Evolutionary conservation across 164 flowering plant genomes (phyloP).

Genomic region (Umbellularia californica): DNA sequence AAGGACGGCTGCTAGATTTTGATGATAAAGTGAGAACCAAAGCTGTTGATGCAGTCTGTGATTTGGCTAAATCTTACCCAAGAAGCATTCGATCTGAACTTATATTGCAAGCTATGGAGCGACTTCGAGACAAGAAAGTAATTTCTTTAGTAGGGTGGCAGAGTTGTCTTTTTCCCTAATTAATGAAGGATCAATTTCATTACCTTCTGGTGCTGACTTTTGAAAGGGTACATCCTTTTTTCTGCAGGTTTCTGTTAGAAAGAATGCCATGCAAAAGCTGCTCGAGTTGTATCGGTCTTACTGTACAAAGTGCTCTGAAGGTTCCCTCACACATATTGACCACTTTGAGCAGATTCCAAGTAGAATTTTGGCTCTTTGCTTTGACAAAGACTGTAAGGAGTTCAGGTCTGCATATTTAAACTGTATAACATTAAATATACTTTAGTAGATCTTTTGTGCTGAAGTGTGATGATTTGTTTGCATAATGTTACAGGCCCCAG

Average conservation of each 20-base stretch:
- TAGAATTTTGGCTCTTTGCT: constrained; percentile 74
- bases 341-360: constrained; percentile 80
- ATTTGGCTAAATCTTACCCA: constrained; percentile 50
- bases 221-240: constrained; percentile 3
- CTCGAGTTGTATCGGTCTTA: constrained; percentile 70
- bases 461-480: background rate
- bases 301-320: constrained; percentile 61
- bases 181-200: background rate
- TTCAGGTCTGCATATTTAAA: constrained; percentile 54
- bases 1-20: constrained; percentile 74
- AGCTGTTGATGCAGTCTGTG: constrained; percentile 68
- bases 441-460: background rate
- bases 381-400: constrained; percentile 81
- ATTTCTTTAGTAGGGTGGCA: background rate
- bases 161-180: background rate
- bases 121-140: constrained; percentile 96
- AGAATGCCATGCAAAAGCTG: constrained; percentile 67
- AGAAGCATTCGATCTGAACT: constrained; percentile 43
- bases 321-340: constrained; percentile 32
- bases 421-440: background rate
- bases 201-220: background rate
- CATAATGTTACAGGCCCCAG: constrained; percentile 48
- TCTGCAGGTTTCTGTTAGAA: constrained; percentile 69
- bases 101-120: constrained; percentile 51
- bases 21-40: constrained; percentile 80